phyloP scores from a whole-genome alignment of 2,329 filamentous ascomycete species.

The Leptographium galeiforme region DNA sequence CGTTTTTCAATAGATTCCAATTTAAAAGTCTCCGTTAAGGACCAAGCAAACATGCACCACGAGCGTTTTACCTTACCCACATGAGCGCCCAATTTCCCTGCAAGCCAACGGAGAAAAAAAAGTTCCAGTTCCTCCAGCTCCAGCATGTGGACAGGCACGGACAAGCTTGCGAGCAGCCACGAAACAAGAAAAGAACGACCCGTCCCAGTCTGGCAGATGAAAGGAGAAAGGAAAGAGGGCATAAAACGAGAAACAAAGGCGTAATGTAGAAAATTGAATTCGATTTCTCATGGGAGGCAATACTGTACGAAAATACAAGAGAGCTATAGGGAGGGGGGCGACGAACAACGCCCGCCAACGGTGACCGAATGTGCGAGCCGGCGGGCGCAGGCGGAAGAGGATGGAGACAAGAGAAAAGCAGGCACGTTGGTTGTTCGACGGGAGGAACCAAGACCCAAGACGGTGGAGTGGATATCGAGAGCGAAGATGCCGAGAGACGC shows the following conservation, averaged over 20 bases:
- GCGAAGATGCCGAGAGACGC: background rate
- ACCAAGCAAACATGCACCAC: no score
- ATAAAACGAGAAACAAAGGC: background rate
- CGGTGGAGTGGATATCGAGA: background rate
- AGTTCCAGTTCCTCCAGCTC: no score
- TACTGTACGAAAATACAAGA: conserved; percentile 7
- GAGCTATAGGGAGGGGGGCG: conserved; percentile 1
- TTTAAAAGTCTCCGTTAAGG: no score
- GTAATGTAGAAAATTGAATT: conserved; percentile 2
- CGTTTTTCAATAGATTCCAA: no score
- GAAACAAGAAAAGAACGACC: background rate
- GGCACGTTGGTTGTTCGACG: background rate
- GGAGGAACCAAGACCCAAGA: background rate
- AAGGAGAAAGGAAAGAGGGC: background rate
- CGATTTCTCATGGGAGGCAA: conserved; percentile 7
- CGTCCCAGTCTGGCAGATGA: background rate
- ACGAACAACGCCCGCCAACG: background rate
- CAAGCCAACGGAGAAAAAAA: no score
- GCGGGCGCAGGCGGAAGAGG: background rate
- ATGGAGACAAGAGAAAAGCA: background rate
- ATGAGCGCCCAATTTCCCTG: no score
- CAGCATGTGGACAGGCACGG: no score
- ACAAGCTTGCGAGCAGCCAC: background rate
- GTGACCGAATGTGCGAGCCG: background rate
- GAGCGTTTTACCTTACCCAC: no score